phyloP scores from a whole-genome alignment of 2,329 filamentous ascomycete species.

The Cladophialophora chaetospira region DNA sequence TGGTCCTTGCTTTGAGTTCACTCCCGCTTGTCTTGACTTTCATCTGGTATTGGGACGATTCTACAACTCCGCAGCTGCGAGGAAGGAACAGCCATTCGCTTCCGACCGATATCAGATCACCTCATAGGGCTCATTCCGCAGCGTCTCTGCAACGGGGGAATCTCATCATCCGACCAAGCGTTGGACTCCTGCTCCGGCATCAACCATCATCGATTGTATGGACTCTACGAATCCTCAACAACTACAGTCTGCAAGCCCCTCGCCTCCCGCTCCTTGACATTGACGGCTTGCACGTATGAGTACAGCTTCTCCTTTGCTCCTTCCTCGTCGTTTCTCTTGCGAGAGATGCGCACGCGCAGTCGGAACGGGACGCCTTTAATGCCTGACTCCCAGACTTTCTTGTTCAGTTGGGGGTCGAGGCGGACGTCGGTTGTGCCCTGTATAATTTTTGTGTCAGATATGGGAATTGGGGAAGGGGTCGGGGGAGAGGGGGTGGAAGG shows the following conservation, averaged over 20 bases:
- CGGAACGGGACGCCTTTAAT: slow-evolving; percentile 99
- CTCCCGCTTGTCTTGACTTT: no score
- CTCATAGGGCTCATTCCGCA: no score
- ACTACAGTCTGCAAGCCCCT: slow-evolving; percentile 94
- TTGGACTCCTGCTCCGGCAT: neutral
- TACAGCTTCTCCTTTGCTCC: slow-evolving; percentile 99
- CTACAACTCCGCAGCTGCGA: no score
- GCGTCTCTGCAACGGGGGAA: no score
- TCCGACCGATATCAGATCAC: no score
- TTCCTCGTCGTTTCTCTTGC: slow-evolving; percentile 99
- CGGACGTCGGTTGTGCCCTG: slow-evolving; percentile 97
- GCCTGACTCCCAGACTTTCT: slow-evolving; percentile 99
- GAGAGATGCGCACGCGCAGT: slow-evolving; percentile 95
- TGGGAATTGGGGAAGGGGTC: neutral
- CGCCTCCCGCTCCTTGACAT: slow-evolving; percentile 82
- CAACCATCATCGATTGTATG: neutral
- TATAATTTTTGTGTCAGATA: neutral
- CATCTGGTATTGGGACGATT: no score
- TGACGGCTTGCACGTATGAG: slow-evolving; percentile 99
- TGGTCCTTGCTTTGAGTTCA: no score
- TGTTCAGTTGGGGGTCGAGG: slow-evolving; percentile 98
- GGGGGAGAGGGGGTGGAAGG: slow-evolving; percentile 18
- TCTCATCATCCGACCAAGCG: neutral
- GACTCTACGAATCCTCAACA: slow-evolving; percentile 65
- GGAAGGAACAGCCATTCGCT: no score